Evolutionary conservation across 1,284 basidiomycete genomes (phyloP), one percentile per base, ranked within the genome.

Genomic region (Heterobasidion annosum): DNA sequence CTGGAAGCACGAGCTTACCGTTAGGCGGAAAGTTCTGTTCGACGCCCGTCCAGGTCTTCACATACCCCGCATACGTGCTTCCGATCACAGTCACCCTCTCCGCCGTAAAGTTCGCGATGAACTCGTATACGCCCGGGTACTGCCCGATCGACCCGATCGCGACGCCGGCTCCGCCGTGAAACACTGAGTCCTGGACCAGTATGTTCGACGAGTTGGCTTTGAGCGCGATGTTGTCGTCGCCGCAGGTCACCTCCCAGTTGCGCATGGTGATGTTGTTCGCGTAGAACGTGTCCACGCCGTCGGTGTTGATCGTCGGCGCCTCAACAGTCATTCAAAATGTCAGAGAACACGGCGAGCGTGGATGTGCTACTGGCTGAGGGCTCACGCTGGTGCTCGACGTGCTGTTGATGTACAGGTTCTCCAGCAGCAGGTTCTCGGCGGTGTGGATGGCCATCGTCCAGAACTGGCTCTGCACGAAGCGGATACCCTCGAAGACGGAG

Each of bases 151-250:
- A 65, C 54, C 67, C 67, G 33, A 70, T 67, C 10, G 69, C 67
- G 34, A 70, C 65, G 18, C 69, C 69, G 10, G 62, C 58, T 3
- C 67, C 67, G 18, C 61, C 60, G 51, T 65, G 61, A 48, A 71
- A 68, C 1, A 59, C 57, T 18, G 63, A 67, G 53, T 71, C 65
- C 50, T 68, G 63, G n/a, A 71, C 66, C 50, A 70, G 56, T n/a
- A 70, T 69, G 52, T 70, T 69, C 12, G 67, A 66, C 4, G 67
- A 67, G 53, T 70, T 70, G 18, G 67, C 68, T 54, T 71, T 70
- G 12, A 64, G 57, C 1, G 67, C 61, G 47, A 69, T 67, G 40
- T 59, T 60, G 50, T 68, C 68, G 50, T 68, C 68, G 2, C 66
- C 67, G 46, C 63, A 63, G 43, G 61, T 62, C 34, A 70, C 60